Evolutionary conservation across 2,329 filamentous ascomycete species (phyloP).

Genomic region (Colletotrichum eleusines): DNA sequence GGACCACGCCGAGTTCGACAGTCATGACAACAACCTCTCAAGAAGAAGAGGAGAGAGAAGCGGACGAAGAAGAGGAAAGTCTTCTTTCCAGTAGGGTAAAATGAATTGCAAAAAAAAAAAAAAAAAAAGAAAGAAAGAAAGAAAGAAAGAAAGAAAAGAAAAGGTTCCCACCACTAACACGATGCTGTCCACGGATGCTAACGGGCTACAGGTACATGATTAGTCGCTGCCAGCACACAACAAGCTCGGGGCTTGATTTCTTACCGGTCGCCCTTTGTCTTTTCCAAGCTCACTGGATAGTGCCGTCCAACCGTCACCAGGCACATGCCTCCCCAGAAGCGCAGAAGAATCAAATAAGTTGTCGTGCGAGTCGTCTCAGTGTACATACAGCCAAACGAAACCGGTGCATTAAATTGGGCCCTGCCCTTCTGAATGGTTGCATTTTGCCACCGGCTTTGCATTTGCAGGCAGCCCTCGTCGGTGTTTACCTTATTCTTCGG

Average conservation of each 20-base stretch:
- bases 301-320: slow-evolving; percentile 47
- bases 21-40: not conserved
- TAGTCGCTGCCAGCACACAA: slow-evolving; percentile 53
- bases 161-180: slow-evolving; percentile 19
- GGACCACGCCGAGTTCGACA: slow-evolving; percentile 2
- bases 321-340: slow-evolving; percentile 37
- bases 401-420: slow-evolving; percentile 50
- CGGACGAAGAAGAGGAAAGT: not conserved
- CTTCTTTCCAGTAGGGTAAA: not conserved
- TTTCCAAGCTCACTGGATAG: slow-evolving; percentile 15
- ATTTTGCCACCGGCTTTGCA: slow-evolving; percentile 60
- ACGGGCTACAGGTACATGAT: slow-evolving; percentile 51
- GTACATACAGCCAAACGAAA: slow-evolving; percentile 12
- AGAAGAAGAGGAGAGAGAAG: not conserved
- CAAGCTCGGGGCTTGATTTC: slow-evolving; percentile 50
- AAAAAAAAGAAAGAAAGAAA: not conserved
- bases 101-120: too few species aligned
- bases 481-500: slow-evolving; percentile 24
- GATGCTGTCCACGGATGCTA: slow-evolving; percentile 24
- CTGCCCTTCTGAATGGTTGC: slow-evolving; percentile 51
- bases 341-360: slow-evolving; percentile 27
- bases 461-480: slow-evolving; percentile 33
- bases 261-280: slow-evolving; percentile 27
- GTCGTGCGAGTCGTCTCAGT: slow-evolving; percentile 1
- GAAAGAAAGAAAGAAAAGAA: not conserved